A percentile compares a stretch with the other conserved stretches of the same genome.
These are phyloP conservation scores for Trametes pubescens DNA, from an alignment of 1,284 basidiomycete genomes.

Conservation along the genomic window DNA sequence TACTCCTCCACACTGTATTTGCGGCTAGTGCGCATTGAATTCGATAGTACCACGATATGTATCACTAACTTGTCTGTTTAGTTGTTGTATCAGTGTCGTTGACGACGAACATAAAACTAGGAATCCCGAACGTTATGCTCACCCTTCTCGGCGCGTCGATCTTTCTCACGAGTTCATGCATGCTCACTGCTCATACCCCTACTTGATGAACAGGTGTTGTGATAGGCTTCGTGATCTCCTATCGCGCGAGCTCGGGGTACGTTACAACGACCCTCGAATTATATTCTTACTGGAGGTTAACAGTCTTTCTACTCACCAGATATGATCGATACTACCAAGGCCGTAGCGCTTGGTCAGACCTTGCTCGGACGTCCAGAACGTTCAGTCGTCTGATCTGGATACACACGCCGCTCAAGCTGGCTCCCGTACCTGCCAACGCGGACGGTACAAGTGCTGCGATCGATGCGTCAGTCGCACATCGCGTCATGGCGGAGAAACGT, in stretches of 20 bases:
- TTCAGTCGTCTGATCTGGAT: slow-evolving; percentile 68
- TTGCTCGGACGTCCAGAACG: slow-evolving; percentile 58
- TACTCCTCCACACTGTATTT: slow-evolving; percentile 65
- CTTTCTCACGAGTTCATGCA: background rate
- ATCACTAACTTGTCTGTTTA: slow-evolving; percentile 27
- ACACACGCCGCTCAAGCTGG: slow-evolving; percentile 61
- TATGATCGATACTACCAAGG: slow-evolving; percentile 75
- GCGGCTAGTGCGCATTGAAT: slow-evolving; percentile 52
- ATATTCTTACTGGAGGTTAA: background rate
- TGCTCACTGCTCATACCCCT: background rate
- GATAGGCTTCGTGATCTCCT: slow-evolving; percentile 76
- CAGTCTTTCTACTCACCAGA: slow-evolving; percentile 38
- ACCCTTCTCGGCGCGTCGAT: slow-evolving; percentile 60
- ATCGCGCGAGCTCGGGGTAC: slow-evolving; percentile 66
- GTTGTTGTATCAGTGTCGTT: slow-evolving; percentile 57
- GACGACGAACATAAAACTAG: slow-evolving; percentile 48
- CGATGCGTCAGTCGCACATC: slow-evolving; percentile 50
- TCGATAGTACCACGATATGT: background rate
- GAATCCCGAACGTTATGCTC: slow-evolving; percentile 65
- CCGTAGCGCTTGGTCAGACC: slow-evolving; percentile 64
- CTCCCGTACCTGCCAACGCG: slow-evolving; percentile 1
- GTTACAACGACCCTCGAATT: slow-evolving; percentile 14
- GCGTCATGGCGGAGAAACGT: slow-evolving; percentile 67
- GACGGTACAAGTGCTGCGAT: slow-evolving; percentile 43
- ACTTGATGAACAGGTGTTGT: slow-evolving; percentile 58